Evolutionary conservation across 148 eudicot species (phyloP).

Genomic region (Vaccinium macrocarpon): DNA sequence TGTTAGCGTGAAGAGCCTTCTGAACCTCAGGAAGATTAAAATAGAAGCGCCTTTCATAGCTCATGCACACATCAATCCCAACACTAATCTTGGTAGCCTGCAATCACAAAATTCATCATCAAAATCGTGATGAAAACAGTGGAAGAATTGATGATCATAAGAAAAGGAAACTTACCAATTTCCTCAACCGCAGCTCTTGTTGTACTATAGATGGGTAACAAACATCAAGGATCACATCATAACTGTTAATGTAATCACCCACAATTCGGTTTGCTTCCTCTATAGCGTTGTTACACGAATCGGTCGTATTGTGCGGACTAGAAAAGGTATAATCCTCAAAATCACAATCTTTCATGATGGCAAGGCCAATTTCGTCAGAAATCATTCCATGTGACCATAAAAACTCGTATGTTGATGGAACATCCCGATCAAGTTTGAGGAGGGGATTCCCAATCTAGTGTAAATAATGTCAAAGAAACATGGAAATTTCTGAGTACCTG

Average conservation of each 20-base stretch:
- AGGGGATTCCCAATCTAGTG: slow-evolving; percentile 91
- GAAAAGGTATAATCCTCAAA: slow-evolving; percentile 73
- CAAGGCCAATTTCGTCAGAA: slow-evolving; percentile 80
- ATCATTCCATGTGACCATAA: slow-evolving; percentile 99
- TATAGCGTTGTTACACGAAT: slow-evolving; percentile 61
- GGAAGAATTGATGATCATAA: neutral
- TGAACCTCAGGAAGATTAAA: slow-evolving; percentile 95
- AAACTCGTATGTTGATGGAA: slow-evolving; percentile 72
- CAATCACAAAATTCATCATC: neutral
- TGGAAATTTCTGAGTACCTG: neutral
- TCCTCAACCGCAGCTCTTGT: slow-evolving; percentile 73
- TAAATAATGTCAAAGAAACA: neutral
- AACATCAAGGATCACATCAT: slow-evolving; percentile 88
- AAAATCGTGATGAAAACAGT: neutral
- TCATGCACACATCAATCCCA: slow-evolving; percentile 95
- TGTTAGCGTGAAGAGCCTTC: slow-evolving; percentile 91
- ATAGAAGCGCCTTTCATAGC: slow-evolving; percentile 66
- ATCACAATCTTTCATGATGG: slow-evolving; percentile 75
- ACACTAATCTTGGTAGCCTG: slow-evolving; percentile 90
- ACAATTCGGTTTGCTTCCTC: slow-evolving; percentile 60
- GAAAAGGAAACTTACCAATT: slow-evolving; percentile 46
- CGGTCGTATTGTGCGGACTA: slow-evolving; percentile 64
- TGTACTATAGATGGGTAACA: slow-evolving; percentile 87
- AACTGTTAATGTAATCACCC: slow-evolving; percentile 65
- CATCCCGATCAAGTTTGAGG: slow-evolving; percentile 82